Percentiles rank a stretch among this genome's conserved stretches.
Conservation (phyloP, 495 filamentous ascomycete species). For the Pseudevernia furfuracea region DNA sequence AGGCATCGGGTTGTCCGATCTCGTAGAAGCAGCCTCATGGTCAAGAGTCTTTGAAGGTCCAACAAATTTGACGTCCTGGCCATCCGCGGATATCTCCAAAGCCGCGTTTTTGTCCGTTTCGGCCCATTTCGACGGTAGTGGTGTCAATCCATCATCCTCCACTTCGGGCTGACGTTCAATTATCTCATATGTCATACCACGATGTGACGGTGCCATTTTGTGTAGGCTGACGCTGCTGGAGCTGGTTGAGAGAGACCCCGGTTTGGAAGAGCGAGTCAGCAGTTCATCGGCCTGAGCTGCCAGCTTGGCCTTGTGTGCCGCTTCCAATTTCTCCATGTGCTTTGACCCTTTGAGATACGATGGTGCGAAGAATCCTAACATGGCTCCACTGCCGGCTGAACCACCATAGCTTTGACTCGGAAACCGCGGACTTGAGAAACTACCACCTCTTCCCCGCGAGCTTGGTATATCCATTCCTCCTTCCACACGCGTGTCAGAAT, state of each 20-base stretch:
- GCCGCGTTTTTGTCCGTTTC: constrained; percentile 63
- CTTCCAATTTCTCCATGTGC: constrained; percentile 66
- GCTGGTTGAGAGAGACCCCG: constrained; percentile 52
- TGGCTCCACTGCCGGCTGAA: constrained; percentile 8
- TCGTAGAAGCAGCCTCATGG: constrained; percentile 76
- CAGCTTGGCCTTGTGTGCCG: constrained; percentile 57
- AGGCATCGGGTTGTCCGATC: constrained; percentile 87
- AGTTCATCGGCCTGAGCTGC: constrained; percentile 43
- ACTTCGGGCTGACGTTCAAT: constrained; percentile 67
- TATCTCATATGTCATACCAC: constrained; percentile 77
- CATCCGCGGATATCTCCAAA: constrained; percentile 67
- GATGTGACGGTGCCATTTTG: constrained; percentile 63
- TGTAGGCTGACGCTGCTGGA: constrained; percentile 57
- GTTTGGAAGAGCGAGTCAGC: constrained; percentile 33
- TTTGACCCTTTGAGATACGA: constrained; percentile 74
- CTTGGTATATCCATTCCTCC: constrained; percentile 33
- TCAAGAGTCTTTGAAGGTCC: constrained; percentile 57
- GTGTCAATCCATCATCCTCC: constrained; percentile 48
- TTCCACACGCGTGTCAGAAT: constrained; percentile 30
- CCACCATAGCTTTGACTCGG: constrained; percentile 16
- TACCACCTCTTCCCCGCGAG: constrained; percentile 36
- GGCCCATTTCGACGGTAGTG: constrained; percentile 78
- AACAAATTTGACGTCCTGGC: constrained; percentile 69
- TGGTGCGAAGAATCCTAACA: constrained; percentile 55
- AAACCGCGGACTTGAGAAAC: constrained; percentile 30